Conservation (phyloP, 2,329 filamentous ascomycete species). For the Torrubiella hemipterigena region DNA sequence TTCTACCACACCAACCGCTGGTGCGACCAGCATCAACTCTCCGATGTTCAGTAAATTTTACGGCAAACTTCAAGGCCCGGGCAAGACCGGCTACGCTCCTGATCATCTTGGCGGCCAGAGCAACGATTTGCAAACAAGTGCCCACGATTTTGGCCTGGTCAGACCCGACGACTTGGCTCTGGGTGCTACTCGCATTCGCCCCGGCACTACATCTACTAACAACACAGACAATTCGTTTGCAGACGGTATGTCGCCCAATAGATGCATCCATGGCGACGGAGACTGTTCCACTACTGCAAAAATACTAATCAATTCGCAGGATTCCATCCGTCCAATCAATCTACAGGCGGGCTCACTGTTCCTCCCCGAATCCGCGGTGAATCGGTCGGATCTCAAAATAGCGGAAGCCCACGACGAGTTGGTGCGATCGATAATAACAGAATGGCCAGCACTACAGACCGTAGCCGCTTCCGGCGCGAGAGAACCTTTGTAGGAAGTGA, state of each 20-base stretch:
- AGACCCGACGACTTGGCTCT: neutral
- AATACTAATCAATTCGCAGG: no score
- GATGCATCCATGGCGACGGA: constrained; percentile 15
- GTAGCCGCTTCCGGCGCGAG: constrained; percentile 70
- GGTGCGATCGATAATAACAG: constrained; percentile 27
- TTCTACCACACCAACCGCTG: no score
- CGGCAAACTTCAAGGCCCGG: constrained; percentile 14
- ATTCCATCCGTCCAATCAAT: no score
- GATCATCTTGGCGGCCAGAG: constrained; percentile 3
- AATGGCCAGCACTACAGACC: constrained; percentile 45
- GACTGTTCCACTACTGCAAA: no score
- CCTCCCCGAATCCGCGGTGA: constrained; percentile 11
- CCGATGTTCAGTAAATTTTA: constrained; percentile 26
- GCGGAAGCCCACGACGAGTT: constrained; percentile 20
- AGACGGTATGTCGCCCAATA: neutral
- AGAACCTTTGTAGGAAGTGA: constrained; percentile 90
- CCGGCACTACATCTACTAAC: neutral
- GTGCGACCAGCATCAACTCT: no score
- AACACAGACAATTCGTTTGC: neutral
- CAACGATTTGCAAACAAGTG: neutral
- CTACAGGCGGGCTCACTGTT: no score
- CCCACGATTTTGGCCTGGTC: neutral
- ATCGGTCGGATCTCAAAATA: constrained; percentile 19
- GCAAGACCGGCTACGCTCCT: constrained; percentile 8
- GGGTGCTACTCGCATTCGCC: neutral